A percentile compares a stretch with the other conserved stretches of the same genome.
These are phyloP conservation scores for Pseudoscleropodium purum DNA, from an alignment of 225 moss, liverwort and hornwort genomes.

Conservation along the genomic window DNA sequence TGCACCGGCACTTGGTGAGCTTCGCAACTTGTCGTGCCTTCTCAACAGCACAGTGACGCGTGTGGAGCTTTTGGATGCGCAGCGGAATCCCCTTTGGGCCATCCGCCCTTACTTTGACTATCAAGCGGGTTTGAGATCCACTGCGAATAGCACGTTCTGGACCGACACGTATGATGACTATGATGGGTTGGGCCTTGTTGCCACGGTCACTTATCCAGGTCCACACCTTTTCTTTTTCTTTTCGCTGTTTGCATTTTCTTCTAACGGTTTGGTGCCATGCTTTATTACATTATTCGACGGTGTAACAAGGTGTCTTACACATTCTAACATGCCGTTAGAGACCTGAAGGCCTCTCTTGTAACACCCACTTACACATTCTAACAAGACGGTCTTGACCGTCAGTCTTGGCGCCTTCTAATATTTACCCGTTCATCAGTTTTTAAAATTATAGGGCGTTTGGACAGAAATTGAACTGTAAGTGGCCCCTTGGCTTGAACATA, in stretches of 20 bases:
- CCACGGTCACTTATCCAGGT: conserved; percentile 44
- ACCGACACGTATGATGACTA: conserved; percentile 29
- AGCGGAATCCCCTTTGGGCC: conserved; percentile 34
- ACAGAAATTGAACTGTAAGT: not conserved
- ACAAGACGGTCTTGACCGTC: not conserved
- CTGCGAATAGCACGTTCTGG: conserved; percentile 29
- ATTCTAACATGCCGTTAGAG: not conserved
- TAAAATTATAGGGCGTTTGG: not conserved
- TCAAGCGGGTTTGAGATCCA: conserved; percentile 14
- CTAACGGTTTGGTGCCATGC: not conserved
- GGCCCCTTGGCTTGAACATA: not conserved
- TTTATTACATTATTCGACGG: not conserved
- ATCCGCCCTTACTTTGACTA: conserved; percentile 43
- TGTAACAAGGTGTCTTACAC: not conserved
- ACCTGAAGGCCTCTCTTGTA: not conserved
- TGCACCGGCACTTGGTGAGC: conserved; percentile 5
- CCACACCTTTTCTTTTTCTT: not conserved
- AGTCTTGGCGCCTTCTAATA: not conserved
- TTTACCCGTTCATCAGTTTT: too few relatives aligned
- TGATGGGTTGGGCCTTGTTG: conserved; percentile 32
- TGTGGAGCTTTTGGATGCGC: conserved; percentile 18
- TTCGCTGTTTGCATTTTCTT: not conserved
- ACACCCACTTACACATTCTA: not conserved
- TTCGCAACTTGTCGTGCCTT: conserved; percentile 22
- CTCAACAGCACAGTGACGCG: conserved; percentile 28